A percentile compares a stretch with the other conserved stretches of the same genome.
Evolutionary conservation across 768 basidiomycete genomes (phyloP).

Genomic region (Collybia sp.): DNA sequence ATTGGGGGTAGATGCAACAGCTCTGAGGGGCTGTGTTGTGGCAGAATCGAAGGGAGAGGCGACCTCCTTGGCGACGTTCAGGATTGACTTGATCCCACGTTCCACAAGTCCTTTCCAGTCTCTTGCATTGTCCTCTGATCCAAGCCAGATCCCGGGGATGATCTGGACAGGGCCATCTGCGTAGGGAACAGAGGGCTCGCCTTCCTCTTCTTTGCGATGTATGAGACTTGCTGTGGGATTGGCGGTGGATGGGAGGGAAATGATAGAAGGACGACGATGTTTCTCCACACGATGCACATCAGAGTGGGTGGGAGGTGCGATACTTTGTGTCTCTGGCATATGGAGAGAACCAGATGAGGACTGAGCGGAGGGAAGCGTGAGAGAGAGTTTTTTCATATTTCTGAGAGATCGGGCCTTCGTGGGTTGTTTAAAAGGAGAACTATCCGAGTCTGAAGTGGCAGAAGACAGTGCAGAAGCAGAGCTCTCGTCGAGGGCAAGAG

Average conservation of each 20-base stretch:
- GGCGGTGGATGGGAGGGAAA: constrained; percentile 60
- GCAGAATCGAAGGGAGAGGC: constrained; percentile 58
- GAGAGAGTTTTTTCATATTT: constrained; percentile 77
- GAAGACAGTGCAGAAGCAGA: constrained; percentile 49
- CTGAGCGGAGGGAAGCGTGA: constrained; percentile 58
- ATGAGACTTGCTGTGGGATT: constrained; percentile 44
- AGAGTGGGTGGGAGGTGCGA: constrained; percentile 23
- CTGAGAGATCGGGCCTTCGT: constrained; percentile 41
- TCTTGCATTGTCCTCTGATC: constrained; percentile 87
- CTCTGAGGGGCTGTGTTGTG: constrained; percentile 44
- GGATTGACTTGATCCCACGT: constrained; percentile 71
- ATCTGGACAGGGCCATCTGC: constrained; percentile 78
- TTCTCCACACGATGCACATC: constrained; percentile 26
- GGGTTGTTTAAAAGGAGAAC: constrained; percentile 34
- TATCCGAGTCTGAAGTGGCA: constrained; percentile 48
- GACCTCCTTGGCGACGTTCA: constrained; percentile 95
- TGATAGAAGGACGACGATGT: constrained; percentile 62
- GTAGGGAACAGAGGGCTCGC: constrained; percentile 65
- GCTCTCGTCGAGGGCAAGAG: constrained; percentile 40
- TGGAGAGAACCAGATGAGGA: constrained; percentile 52
- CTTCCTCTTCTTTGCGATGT: constrained; percentile 64
- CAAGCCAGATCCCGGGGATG: constrained; percentile 84
- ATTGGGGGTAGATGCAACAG: constrained; percentile 67
- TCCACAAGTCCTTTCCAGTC: constrained; percentile 72
- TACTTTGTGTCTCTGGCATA: constrained; percentile 27